Conservation (phyloP, 140 eudicot species). For the Cichorium intybus region DNA sequence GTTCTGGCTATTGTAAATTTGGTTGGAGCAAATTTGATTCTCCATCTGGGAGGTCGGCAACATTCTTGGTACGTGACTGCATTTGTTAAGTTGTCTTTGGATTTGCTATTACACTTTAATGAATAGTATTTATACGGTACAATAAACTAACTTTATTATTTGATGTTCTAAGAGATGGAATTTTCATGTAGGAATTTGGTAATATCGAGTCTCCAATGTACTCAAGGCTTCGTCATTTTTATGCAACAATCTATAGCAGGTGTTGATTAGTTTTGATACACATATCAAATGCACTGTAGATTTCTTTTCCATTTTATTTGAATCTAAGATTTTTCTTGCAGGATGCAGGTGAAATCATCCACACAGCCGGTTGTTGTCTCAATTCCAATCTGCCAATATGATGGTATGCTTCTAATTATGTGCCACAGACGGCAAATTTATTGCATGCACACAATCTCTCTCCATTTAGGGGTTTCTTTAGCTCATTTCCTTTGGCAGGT, state of each 20-base stretch:
- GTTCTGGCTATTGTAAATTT: slow-evolving; percentile 94
- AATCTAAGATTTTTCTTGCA: slow-evolving; percentile 27
- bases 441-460: not conserved
- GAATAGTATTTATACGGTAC: not conserved
- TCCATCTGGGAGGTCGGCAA: slow-evolving; percentile 89
- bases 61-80: slow-evolving; percentile 64
- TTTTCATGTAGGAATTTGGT: slow-evolving; percentile 80
- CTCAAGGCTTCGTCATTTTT: slow-evolving; percentile 84
- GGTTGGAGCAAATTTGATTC: slow-evolving; percentile 93
- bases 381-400: slow-evolving; percentile 75
- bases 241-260: slow-evolving; percentile 79
- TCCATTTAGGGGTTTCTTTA: slow-evolving; percentile 2
- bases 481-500: slow-evolving; percentile 1
- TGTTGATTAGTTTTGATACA: slow-evolving; percentile 17
- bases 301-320: not conserved
- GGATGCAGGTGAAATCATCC: slow-evolving; percentile 95
- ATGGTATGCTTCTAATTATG: slow-evolving; percentile 55
- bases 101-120: not conserved
- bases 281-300: not conserved
- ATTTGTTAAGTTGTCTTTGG: too few relatives aligned
- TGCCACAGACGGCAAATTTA: not conserved
- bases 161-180: not conserved
- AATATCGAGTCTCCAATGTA: slow-evolving; percentile 88
- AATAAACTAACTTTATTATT: not conserved
- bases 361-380: slow-evolving; percentile 80